These are phyloP conservation scores for Venturia nashicola DNA, from an alignment of 2,329 filamentous ascomycete species.

Conservation along the genomic window DNA sequence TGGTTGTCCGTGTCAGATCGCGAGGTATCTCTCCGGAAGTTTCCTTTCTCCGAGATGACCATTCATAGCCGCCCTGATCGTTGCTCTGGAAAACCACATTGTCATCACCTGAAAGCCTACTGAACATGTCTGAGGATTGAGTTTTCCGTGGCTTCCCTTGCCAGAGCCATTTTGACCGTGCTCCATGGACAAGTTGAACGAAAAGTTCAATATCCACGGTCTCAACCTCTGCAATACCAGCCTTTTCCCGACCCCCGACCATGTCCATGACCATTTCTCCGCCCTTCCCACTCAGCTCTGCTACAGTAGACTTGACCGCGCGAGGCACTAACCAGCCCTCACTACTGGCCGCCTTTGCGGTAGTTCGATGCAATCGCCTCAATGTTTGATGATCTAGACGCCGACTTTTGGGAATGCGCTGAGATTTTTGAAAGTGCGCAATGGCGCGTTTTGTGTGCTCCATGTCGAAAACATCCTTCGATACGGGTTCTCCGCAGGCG, in stretches of 20 bases:
- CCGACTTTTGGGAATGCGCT: constrained; percentile 66
- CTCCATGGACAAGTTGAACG: constrained; percentile 63
- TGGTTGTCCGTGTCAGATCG: background rate
- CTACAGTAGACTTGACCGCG: constrained; percentile 89
- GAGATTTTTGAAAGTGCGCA: constrained; percentile 76
- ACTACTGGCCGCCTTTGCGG: constrained; percentile 77
- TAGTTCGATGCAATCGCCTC: constrained; percentile 66
- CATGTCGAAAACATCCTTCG: constrained; percentile 86
- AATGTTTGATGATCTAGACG: constrained; percentile 75
- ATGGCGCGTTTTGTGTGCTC: constrained; percentile 73
- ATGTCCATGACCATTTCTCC: constrained; percentile 95
- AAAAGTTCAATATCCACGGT: constrained; percentile 83
- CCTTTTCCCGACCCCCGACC: constrained; percentile 64
- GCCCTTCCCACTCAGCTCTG: constrained; percentile 84
- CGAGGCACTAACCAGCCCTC: constrained; percentile 85
- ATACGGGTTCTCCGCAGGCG: constrained; percentile 69
- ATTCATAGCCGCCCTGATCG: constrained; percentile 35
- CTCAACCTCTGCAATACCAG: constrained; percentile 83
- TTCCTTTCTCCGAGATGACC: constrained; percentile 38
- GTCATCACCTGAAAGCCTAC: constrained; percentile 24
- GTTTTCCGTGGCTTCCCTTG: constrained; percentile 71
- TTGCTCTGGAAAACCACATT: constrained; percentile 44
- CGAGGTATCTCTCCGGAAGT: background rate
- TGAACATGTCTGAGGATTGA: constrained; percentile 23
- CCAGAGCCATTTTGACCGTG: constrained; percentile 89